Conservation (phyloP, 2,329 filamentous ascomycete genomes). For the Penicillium sp. region DNA sequence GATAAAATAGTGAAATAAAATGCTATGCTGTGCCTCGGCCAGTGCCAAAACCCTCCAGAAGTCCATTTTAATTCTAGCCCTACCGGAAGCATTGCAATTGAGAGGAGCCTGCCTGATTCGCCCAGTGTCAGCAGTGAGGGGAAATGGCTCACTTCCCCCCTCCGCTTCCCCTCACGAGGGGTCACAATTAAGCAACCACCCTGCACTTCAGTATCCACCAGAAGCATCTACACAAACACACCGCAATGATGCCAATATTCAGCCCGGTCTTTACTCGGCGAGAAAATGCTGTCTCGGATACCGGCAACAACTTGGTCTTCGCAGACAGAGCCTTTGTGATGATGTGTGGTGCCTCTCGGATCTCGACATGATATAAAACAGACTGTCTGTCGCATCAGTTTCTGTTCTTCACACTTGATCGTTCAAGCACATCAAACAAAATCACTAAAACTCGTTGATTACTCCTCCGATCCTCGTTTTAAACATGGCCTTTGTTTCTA, state of each 20-base stretch:
- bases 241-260: neutral
- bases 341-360: neutral
- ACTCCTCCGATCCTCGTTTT: neutral
- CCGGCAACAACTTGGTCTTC: neutral
- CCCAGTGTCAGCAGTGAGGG: neutral
- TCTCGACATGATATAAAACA: neutral
- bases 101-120: no score
- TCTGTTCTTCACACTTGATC: neutral
- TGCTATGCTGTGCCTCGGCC: neutral
- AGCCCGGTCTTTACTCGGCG: neutral
- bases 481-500: conserved; percentile 4
- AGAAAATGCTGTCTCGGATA: neutral
- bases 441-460: neutral
- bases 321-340: neutral
- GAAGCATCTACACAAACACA: neutral
- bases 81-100: no score
- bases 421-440: neutral
- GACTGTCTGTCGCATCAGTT: neutral
- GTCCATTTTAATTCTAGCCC: no score
- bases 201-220: neutral
- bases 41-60: neutral
- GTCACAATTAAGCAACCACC: neutral
- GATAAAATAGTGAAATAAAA: no score
- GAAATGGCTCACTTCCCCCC: neutral
- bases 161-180: neutral